Evolutionary conservation across 768 basidiomycete species (phyloP).

Genomic region (Pluteus cervinus): DNA sequence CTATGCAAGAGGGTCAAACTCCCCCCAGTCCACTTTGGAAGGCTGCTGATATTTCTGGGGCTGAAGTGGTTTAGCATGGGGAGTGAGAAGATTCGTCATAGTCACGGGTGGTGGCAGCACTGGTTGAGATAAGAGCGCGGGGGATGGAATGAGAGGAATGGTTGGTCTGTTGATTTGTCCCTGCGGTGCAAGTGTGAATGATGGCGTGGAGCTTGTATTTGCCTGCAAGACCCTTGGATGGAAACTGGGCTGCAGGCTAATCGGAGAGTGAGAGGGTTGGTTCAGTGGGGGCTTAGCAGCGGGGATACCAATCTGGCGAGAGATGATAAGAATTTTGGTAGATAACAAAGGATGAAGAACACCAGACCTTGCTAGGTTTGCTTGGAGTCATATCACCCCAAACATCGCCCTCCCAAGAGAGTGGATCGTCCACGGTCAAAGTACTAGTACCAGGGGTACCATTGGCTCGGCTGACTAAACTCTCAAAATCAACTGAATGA

Average conservation of each 20-base stretch:
- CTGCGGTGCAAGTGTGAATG: conserved; percentile 8
- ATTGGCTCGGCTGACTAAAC: conserved; percentile 62
- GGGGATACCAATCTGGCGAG: too few relatives aligned
- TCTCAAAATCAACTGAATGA: conserved; percentile 80
- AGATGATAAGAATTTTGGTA: too few relatives aligned
- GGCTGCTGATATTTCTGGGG: conserved; percentile 33
- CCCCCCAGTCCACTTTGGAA: conserved; percentile 69
- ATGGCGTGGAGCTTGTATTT: conserved; percentile 38
- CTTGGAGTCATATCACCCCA: conserved; percentile 87
- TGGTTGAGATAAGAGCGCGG: conserved; percentile 12
- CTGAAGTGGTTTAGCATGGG: conserved; percentile 57
- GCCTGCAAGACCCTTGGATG: too few relatives aligned
- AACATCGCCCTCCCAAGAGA: conserved; percentile 79
- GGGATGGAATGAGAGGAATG: conserved; percentile 13
- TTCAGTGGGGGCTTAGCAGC: too few relatives aligned
- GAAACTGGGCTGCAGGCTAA: too few relatives aligned
- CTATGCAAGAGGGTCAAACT: conserved; percentile 76
- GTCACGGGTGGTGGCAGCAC: conserved; percentile 17
- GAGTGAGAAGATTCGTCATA: conserved; percentile 49
- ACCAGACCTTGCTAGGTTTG: too few relatives aligned
- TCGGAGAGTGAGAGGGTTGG: conserved; percentile 10
- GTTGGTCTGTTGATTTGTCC: too few relatives aligned
- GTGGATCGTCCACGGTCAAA: conserved; percentile 25
- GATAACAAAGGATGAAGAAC: too few relatives aligned
- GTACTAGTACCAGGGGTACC: conserved; percentile 40